Evolutionary conservation across 345 rosid species (phyloP).

Genomic region (Adansonia digitata): DNA sequence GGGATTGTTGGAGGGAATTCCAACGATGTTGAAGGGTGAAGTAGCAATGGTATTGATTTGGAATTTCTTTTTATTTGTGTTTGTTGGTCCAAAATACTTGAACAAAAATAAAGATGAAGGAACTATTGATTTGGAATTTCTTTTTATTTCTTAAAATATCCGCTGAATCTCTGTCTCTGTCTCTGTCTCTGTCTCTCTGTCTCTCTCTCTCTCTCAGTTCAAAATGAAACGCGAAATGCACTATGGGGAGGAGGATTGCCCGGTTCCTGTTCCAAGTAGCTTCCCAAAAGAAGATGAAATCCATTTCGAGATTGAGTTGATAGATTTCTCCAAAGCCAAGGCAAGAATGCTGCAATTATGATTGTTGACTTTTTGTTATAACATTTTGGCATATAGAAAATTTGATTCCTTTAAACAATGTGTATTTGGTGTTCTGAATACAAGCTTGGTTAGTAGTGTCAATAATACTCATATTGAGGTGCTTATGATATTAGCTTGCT

Average conservation of each 20-base stretch:
- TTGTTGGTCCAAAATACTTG: not conserved
- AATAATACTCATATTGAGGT: not conserved
- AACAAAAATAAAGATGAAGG: not conserved
- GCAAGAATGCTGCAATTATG: constrained; percentile 29
- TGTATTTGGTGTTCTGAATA: not conserved
- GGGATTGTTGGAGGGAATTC: constrained; percentile 87
- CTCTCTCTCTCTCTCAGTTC: constrained; percentile 46
- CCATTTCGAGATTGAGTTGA: constrained; percentile 92
- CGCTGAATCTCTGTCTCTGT: not conserved
- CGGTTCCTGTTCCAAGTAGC: constrained; percentile 55
- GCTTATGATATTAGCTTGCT: not conserved
- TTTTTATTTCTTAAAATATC: not conserved
- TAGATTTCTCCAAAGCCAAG: constrained; percentile 81
- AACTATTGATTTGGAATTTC: not conserved
- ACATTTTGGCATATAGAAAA: not conserved
- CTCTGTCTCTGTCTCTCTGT: no score
- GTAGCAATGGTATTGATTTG: constrained; percentile 70
- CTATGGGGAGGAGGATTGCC: constrained; percentile 86
- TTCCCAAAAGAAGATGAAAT: constrained; percentile 92
- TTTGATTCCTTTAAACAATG: not conserved
- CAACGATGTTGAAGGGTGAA: constrained; percentile 96
- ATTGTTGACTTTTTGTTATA: not conserved
- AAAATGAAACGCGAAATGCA: constrained; percentile 95
- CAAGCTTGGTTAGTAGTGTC: not conserved
- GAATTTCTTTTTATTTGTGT: not conserved